Evolutionary conservation across 495 filamentous ascomycete genomes (phyloP).

Genomic region (Lasiosphaeria miniovina): DNA sequence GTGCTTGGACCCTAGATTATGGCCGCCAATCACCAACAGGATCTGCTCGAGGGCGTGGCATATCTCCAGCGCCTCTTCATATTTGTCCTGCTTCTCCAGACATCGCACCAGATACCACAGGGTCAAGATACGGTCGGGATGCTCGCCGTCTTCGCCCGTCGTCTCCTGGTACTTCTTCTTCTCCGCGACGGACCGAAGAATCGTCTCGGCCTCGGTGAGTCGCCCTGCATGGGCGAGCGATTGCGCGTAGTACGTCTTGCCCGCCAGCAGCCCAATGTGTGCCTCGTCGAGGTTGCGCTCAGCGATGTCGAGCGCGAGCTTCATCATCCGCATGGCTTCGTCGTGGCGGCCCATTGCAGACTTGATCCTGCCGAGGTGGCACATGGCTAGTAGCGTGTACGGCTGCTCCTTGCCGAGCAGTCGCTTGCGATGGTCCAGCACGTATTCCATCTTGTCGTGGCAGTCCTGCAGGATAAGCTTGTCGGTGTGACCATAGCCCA

Average conservation of each 20-base stretch:
- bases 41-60: background rate
- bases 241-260: conserved; percentile 3
- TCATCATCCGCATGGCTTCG: conserved; percentile 6
- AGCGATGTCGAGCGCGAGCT: conserved; percentile 1
- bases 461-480: background rate
- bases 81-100: conserved; percentile 7
- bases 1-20: background rate
- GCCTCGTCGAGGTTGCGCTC: conserved; percentile 4
- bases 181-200: conserved; percentile 1
- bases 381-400: conserved; percentile 31
- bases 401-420: conserved; percentile 40
- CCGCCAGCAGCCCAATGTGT: conserved; percentile 8
- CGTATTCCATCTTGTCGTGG: conserved; percentile 22
- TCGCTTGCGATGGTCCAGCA: conserved; percentile 27
- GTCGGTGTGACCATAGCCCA: background rate
- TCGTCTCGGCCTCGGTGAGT: conserved; percentile 1
- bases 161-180: conserved; percentile 4
- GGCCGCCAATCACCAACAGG: background rate
- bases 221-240: background rate
- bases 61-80: conserved; percentile 5
- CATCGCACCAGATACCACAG: conserved; percentile 5
- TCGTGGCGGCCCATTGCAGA: conserved; percentile 1
- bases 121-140: conserved; percentile 1
- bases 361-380: conserved; percentile 26
- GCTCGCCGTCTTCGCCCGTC: conserved; percentile 9